Evolutionary conservation across 179 eudicot species (phyloP).

Genomic region (Drosera spatulata): DNA sequence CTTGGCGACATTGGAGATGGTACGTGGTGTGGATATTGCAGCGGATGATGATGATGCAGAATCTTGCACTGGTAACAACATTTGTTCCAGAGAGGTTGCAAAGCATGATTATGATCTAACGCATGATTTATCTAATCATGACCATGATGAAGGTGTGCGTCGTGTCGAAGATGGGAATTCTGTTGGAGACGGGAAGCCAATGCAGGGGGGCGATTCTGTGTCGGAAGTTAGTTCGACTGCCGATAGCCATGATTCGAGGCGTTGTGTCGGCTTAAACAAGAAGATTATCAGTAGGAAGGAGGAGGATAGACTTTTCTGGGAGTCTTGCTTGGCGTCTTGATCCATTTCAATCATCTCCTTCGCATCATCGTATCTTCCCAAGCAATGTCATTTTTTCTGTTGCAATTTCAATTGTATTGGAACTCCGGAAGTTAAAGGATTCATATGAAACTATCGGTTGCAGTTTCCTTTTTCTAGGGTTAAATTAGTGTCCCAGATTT

Average conservation of each 20-base stretch:
- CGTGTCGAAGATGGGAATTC: constrained; percentile 9
- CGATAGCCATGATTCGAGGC: constrained; percentile 19
- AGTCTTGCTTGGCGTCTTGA: constrained; percentile 64
- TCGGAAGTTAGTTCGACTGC: constrained; percentile 26
- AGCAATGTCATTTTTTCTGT: no score
- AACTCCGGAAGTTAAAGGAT: no score
- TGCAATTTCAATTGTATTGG: no score
- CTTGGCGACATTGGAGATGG: neutral
- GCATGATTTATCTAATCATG: neutral
- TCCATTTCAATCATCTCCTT: neutral
- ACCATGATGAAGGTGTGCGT: constrained; percentile 6
- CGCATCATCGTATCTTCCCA: neutral
- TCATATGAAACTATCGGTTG: no score
- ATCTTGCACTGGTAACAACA: constrained; percentile 33
- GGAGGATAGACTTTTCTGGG: constrained; percentile 66
- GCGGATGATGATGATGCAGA: constrained; percentile 39
- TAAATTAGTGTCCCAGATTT: no score
- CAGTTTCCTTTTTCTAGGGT: no score
- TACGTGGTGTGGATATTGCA: neutral
- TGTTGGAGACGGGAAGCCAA: constrained; percentile 16
- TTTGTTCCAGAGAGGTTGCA: constrained; percentile 10
- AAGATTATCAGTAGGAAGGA: constrained; percentile 36
- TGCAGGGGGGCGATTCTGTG: neutral
- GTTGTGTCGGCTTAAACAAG: constrained; percentile 19
- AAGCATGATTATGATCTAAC: neutral